Conservation (phyloP, 2,329 filamentous ascomycete species). For the Fusarium goolgardi region DNA sequence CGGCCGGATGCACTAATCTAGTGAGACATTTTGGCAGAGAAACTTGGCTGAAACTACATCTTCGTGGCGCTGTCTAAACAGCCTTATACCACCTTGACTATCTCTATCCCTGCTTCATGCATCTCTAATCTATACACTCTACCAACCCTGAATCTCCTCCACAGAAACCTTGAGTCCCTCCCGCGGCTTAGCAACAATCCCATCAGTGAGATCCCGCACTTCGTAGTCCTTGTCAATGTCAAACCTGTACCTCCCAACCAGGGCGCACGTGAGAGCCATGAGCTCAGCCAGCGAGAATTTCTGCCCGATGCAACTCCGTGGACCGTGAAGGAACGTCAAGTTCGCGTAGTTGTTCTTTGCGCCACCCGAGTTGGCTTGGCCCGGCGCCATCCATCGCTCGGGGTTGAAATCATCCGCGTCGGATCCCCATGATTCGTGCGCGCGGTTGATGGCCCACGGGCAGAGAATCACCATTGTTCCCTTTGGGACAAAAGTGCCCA, state of each 20-base stretch:
- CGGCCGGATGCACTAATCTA: neutral
- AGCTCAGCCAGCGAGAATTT: conserved; percentile 41
- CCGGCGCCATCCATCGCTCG: conserved; percentile 51
- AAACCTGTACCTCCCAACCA: conserved; percentile 35
- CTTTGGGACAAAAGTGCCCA: conserved; percentile 51
- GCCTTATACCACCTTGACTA: neutral
- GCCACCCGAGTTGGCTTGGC: conserved; percentile 66
- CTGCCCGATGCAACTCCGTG: conserved; percentile 47
- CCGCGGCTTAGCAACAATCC: conserved; percentile 35
- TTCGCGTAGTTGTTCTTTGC: conserved; percentile 76
- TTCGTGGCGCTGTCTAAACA: neutral
- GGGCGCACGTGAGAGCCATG: conserved; percentile 37
- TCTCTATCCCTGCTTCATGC: neutral
- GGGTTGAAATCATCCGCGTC: conserved; percentile 53
- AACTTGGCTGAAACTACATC: neutral
- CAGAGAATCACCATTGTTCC: conserved; percentile 52
- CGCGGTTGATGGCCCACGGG: conserved; percentile 49
- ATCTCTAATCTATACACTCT: neutral
- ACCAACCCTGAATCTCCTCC: conserved; percentile 28
- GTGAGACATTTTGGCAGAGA: neutral
- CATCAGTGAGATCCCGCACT: conserved; percentile 36
- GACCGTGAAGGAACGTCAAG: conserved; percentile 78
- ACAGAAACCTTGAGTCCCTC: conserved; percentile 24
- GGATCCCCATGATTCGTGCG: conserved; percentile 51
- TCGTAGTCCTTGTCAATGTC: conserved; percentile 32